Evolutionary conservation across 129 eudicot species (phyloP).

Genomic region (Lactuca saligna): DNA sequence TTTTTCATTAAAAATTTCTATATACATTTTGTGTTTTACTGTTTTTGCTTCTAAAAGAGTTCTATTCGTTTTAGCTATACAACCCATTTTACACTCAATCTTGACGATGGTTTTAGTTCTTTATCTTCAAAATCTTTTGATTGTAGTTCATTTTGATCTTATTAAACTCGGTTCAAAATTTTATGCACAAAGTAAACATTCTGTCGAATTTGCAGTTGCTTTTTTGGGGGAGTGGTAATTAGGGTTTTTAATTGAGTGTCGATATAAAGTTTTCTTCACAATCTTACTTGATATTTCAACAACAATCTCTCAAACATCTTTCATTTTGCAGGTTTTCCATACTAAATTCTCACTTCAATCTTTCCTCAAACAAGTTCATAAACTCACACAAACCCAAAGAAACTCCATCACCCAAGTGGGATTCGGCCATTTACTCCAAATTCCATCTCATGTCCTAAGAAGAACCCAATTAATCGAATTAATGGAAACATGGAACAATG

Average conservation of each 20-base stretch:
- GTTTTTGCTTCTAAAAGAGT: not conserved
- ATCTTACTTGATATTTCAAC: not conserved
- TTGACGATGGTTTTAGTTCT: not conserved
- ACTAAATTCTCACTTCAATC: constrained; percentile 57
- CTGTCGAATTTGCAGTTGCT: not conserved
- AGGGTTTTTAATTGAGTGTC: not conserved
- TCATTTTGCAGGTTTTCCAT: constrained; percentile 42
- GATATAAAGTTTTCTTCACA: not conserved
- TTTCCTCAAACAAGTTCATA: constrained; percentile 44
- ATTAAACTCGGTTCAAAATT: not conserved
- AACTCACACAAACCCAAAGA: constrained; percentile 39
- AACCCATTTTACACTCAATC: not conserved
- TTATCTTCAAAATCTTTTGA: not conserved
- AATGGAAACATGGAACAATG: constrained; percentile 58
- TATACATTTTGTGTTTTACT: not conserved
- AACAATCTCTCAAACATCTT: not conserved
- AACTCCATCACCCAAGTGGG: constrained; percentile 42
- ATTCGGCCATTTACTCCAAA: constrained; percentile 46
- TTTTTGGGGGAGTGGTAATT: not conserved
- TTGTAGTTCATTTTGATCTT: not conserved
- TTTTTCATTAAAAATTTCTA: constrained; percentile 5
- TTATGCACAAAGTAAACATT: not conserved
- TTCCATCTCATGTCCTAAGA: constrained; percentile 38
- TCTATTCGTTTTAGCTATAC: not conserved
- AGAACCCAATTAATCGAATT: constrained; percentile 43